Base-by-base conservation (phyloP, 1,284 basidiomycete species). In the Fomitopsis schrenkii region DNA sequence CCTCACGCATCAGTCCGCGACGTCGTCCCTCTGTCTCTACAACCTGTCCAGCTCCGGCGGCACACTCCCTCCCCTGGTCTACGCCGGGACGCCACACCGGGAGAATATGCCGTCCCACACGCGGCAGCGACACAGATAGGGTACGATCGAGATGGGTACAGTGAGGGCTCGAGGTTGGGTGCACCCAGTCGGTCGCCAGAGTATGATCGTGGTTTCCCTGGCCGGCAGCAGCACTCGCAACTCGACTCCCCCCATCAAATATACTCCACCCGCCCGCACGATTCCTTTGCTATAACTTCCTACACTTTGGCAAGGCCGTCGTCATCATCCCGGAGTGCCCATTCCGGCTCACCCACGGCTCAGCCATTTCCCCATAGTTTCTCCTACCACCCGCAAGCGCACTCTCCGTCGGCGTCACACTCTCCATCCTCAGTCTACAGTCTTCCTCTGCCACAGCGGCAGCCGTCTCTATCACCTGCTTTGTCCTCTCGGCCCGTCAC, bases 1-100 rank as follows among this genome's bases (percentile, higher is more conserved):
- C 62, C 48, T 56, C 60, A 33, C 41, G 59, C 62, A 57, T 22
- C 36, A 56, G 56, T 59, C 61, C 67, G 62, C 68, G 66, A 69
- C 66, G 57, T 64, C 58, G 64, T 68, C 30, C 68, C 69, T 26
- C 62, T 66, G 58, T 66, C 67, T 36, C 62, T 70, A 40, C 70
- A 70, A 57, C 61, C 66, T 52, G 62, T 59, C 15, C 54, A 64
- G 22, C 58, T 64, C 42, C 63, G 66, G 42, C 70, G 64, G 36
- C 67, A 68, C 52, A 71, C 72, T 5, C 69, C 68, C 17, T 67
- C 67, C 15, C 61, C 61, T n/a, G 57, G 59, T n/a, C 41, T 61
- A n/a, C 57, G 53, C 45, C 59, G 22, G 17, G 44, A 14, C 56
- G 40, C 59, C 22, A 50, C 44, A 55, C 44, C 44, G 19, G 50